phyloP scores from a whole-genome alignment of 2,329 filamentous ascomycete species.

The Colletotrichum sp. region DNA sequence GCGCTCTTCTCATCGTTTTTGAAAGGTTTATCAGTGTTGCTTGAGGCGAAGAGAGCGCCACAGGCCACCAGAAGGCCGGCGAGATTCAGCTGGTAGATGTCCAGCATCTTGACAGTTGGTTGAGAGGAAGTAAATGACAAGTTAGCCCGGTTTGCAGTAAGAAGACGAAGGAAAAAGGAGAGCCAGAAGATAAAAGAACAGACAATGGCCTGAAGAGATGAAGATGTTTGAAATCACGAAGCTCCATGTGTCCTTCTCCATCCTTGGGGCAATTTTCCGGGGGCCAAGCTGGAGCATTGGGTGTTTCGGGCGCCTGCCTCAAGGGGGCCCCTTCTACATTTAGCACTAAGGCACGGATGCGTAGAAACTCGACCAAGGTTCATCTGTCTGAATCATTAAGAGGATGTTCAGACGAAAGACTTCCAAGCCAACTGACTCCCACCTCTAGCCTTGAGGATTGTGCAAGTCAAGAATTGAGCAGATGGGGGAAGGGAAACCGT shows the following conservation, averaged over 20 bases:
- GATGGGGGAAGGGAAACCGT: neutral
- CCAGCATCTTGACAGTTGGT: conserved; percentile 23
- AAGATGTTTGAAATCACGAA: neutral
- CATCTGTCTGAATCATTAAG: neutral
- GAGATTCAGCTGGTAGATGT: conserved; percentile 40
- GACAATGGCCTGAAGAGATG: neutral
- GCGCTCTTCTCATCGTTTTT: neutral
- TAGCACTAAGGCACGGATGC: neutral
- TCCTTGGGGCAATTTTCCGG: neutral
- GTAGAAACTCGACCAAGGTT: neutral
- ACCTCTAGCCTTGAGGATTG: neutral
- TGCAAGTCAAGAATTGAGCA: neutral
- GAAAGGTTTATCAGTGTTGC: conserved; percentile 2
- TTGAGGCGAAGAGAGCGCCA: conserved; percentile 25
- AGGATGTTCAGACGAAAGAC: neutral
- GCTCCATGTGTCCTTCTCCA: conserved; percentile 16
- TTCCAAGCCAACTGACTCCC: neutral
- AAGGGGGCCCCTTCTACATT: neutral
- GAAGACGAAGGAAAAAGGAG: neutral
- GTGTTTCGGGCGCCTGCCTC: conserved; percentile 12
- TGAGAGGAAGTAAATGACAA: neutral
- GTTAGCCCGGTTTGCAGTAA: neutral
- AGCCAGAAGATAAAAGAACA: neutral
- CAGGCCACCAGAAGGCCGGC: conserved; percentile 35
- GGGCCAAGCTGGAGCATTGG: conserved; percentile 16